Evolutionary conservation across 2,329 filamentous ascomycete species (phyloP).

Genomic region (Aspergillus glaucus): DNA sequence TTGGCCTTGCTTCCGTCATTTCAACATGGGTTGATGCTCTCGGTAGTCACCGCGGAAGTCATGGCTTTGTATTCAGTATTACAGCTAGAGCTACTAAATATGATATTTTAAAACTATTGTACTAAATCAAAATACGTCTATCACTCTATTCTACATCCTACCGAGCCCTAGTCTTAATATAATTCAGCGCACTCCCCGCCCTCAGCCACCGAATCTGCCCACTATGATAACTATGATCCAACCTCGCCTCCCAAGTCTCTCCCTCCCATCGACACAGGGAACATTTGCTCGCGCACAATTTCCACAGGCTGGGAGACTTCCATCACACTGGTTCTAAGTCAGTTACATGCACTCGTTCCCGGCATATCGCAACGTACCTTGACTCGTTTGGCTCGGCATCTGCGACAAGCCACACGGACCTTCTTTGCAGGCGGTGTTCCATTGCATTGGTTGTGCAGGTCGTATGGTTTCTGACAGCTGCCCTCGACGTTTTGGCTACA

Average conservation of each 20-base stretch:
- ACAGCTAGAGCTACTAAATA: too few species aligned
- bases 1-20: too few species aligned
- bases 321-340: conserved; percentile 26
- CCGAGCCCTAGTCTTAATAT: conserved; percentile 18
- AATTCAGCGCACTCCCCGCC: conserved; percentile 32
- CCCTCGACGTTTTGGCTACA: too few species aligned
- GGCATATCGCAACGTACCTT: conserved; percentile 22
- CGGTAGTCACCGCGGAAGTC: too few species aligned
- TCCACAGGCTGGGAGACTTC: conserved; percentile 31
- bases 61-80: too few species aligned
- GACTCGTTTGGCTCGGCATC: conserved; percentile 32
- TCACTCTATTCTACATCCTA: neutral
- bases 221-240: conserved; percentile 29
- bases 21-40: too few species aligned
- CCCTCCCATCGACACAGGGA: conserved; percentile 30
- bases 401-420: conserved; percentile 33
- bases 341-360: neutral
- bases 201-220: conserved; percentile 29
- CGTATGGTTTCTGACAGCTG: too few species aligned
- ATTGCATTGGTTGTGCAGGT: too few species aligned
- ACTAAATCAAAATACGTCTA: neutral
- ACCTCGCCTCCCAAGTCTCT: conserved; percentile 18
- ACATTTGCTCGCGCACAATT: conserved; percentile 33
- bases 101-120: too few species aligned
- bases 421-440: conserved; percentile 22